phyloP scores from a whole-genome alignment of 176 grass and related monocot species.

The bread wheat (Triticum aestivum) region IWGSC_CS_RefSeq_v2.1 NC_057806.1:472603129-472603628 shows the following conservation, averaged over 20 bases:
- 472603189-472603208: background rate
- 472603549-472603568: background rate
- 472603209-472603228: constrained; percentile 26
- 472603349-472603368: background rate
- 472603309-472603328: background rate
- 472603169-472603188: constrained; percentile 3
- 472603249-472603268: constrained; percentile 11
- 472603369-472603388: constrained; percentile 6
- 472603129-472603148: background rate
- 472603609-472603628: constrained; percentile 82
- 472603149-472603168: constrained; percentile 5
- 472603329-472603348: constrained; percentile 1
- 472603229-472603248: constrained; percentile 19
- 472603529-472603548: constrained; percentile 14
- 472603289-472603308: constrained; percentile 72
- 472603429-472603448: constrained; percentile 24
- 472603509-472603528: constrained; percentile 9
- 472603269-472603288: constrained; percentile 85
- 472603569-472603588: background rate
- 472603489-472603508: constrained; percentile 24
- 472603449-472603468: background rate
- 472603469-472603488: constrained; percentile 11
- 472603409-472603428: constrained; percentile 8
- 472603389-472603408: constrained; percentile 18
- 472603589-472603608: constrained; percentile 32